Percentiles rank a stretch among this genome's conserved stretches.
Evolutionary conservation across 2,329 filamentous ascomycete genomes (phyloP).

Genomic region (Myriosclerotinia curreyana): DNA sequence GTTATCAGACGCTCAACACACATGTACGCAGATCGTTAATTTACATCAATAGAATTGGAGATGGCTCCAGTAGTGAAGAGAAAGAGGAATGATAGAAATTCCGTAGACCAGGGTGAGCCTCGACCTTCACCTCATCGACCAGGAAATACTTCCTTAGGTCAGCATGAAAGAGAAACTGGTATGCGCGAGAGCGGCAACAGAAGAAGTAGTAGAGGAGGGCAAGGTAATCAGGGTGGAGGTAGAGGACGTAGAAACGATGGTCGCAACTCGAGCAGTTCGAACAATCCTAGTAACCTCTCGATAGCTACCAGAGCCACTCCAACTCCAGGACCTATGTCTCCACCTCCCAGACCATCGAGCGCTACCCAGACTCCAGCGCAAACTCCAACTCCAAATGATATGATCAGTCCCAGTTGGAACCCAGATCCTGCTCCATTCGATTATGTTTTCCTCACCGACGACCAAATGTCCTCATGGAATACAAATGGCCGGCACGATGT

Average conservation of each 20-base stretch:
- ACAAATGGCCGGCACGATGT: conserved; percentile 64
- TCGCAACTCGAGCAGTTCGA: conserved; percentile 28
- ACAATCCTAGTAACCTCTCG: conserved; percentile 34
- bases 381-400: conserved; percentile 30
- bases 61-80: conserved; percentile 39
- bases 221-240: conserved; percentile 34
- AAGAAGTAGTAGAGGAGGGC: conserved; percentile 48
- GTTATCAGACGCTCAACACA: conserved; percentile 19
- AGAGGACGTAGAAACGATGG: conserved; percentile 35
- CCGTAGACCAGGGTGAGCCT: conserved; percentile 44
- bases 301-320: conserved; percentile 35
- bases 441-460: conserved; percentile 74
- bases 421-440: conserved; percentile 49
- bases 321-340: conserved; percentile 39
- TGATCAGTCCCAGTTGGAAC: conserved; percentile 37
- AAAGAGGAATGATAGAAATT: conserved; percentile 40
- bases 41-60: conserved; percentile 28
- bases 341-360: conserved; percentile 36
- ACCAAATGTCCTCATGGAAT: conserved; percentile 65
- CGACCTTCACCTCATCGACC: conserved; percentile 63
- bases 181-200: conserved; percentile 47
- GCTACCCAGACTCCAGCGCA: conserved; percentile 34
- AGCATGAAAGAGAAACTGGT: conserved; percentile 56
- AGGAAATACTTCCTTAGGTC: conserved; percentile 52
- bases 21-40: conserved; percentile 34